Percentiles rank a stretch among this genome's conserved stretches.
Evolutionary conservation across 805 yeast species (phyloP).

Genomic region (Kazachstania taianensis): DNA sequence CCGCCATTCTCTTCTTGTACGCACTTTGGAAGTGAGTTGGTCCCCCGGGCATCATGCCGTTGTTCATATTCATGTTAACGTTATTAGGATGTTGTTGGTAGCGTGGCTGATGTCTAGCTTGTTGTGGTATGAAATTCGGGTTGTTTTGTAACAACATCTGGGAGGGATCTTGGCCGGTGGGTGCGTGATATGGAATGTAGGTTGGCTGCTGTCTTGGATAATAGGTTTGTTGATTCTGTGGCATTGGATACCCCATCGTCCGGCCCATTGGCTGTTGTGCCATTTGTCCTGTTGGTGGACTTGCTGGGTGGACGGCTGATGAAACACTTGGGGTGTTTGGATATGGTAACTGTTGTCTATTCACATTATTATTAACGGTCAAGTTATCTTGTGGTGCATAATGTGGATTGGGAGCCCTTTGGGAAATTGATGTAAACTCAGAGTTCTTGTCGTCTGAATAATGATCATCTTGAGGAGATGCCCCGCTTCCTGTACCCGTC

Average conservation of each 20-base stretch:
- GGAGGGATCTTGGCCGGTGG: constrained; percentile 25
- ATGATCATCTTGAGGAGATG: constrained; percentile 8
- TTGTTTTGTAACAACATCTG: constrained; percentile 38
- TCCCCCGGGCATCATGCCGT: not conserved
- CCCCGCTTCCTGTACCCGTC: constrained; percentile 3
- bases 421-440: constrained; percentile 70
- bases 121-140: constrained; percentile 35
- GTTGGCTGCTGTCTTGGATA: constrained; percentile 10
- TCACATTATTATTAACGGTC: not conserved
- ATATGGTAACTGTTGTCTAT: constrained; percentile 3
- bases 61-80: constrained; percentile 1
- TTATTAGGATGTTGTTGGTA: constrained; percentile 4
- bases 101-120: constrained; percentile 3
- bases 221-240: constrained; percentile 16
- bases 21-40: constrained; percentile 30
- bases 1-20: constrained; percentile 30
- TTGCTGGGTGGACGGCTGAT: constrained; percentile 1
- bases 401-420: constrained; percentile 58
- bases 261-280: constrained; percentile 2
- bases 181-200: constrained; percentile 10
- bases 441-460: constrained; percentile 32
- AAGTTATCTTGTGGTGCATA: not conserved
- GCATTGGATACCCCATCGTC: no score
- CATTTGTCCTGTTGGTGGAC: not conserved
- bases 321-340: constrained; percentile 6